phyloP scores from a whole-genome alignment of 768 basidiomycete genomes.

The Dioszegia crocea region DNA sequence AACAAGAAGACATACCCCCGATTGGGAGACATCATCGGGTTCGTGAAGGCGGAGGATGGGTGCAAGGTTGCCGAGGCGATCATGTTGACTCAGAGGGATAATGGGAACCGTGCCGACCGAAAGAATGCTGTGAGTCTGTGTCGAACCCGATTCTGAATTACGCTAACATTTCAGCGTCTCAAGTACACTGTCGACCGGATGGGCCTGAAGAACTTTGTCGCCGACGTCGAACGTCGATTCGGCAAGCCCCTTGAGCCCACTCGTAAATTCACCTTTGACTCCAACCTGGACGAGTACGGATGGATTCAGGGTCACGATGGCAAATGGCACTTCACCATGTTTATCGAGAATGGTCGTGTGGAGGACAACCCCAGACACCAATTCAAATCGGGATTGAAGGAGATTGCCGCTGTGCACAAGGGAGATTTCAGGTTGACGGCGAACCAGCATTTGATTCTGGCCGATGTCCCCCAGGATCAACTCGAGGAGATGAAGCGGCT shows the following conservation, averaged over 20 bases:
- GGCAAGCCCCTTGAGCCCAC: conserved; percentile 72
- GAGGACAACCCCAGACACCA: conserved; percentile 78
- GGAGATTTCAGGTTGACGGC: conserved; percentile 88
- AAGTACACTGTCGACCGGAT: conserved; percentile 98
- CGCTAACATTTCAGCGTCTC: conserved; percentile 56
- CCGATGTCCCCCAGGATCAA: conserved; percentile 72
- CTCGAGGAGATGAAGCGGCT: conserved; percentile 71
- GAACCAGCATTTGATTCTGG: conserved; percentile 88
- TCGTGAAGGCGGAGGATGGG: conserved; percentile 84
- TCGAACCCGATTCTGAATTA: neutral
- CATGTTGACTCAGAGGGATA: conserved; percentile 88
- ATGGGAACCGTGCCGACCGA: conserved; percentile 82
- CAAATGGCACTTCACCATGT: conserved; percentile 83
- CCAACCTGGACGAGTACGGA: conserved; percentile 89
- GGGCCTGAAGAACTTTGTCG: conserved; percentile 61
- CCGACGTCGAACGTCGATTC: conserved; percentile 81
- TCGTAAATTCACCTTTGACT: conserved; percentile 73
- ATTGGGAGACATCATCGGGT: conserved; percentile 78
- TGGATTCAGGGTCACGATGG: conserved; percentile 87
- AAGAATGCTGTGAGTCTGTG: conserved; percentile 58
- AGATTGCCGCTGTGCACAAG: conserved; percentile 91
- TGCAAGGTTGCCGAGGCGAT: conserved; percentile 82
- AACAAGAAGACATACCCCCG: conserved; percentile 99
- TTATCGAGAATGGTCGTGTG: conserved; percentile 97
- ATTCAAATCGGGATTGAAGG: conserved; percentile 87